Evolutionary conservation across 495 filamentous ascomycete species (phyloP).

Genomic region (Xylaria acuta): DNA sequence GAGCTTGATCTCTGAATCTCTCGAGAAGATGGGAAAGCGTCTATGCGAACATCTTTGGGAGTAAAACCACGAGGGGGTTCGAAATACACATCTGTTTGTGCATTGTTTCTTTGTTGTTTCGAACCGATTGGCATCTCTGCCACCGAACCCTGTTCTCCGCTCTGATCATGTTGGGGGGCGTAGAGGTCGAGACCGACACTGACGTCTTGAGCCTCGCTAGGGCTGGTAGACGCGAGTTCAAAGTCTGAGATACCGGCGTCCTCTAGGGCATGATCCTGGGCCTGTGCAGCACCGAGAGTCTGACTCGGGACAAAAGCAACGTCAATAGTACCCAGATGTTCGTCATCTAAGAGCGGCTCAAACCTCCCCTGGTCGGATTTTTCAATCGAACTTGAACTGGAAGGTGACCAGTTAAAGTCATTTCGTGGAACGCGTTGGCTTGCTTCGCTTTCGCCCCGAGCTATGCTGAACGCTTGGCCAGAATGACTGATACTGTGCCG

Average conservation of each 20-base stretch:
- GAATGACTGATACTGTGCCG: not conserved
- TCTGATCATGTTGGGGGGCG: not conserved
- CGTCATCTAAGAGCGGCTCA: conserved; percentile 16
- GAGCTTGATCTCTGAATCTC: not conserved
- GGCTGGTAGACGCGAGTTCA: not conserved
- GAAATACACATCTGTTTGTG: not conserved
- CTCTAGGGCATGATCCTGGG: not conserved
- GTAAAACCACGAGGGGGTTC: not conserved
- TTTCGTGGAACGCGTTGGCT: not conserved
- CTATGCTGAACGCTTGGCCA: not conserved
- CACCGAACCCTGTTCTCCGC: not conserved
- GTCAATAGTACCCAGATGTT: conserved; percentile 18
- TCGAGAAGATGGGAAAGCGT: not conserved
- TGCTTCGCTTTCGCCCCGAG: not conserved
- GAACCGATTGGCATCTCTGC: not conserved
- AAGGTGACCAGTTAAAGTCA: not conserved
- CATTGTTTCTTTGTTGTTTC: not conserved
- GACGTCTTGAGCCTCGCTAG: not conserved
- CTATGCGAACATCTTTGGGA: not conserved
- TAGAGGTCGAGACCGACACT: not conserved
- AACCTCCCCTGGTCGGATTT: not conserved
- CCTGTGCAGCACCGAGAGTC: conserved; percentile 17
- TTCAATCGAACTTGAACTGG: conserved; percentile 5
- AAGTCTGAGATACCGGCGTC: conserved; percentile 3
- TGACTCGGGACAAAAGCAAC: conserved; percentile 15